Evolutionary conservation across 176 grass and related monocot genomes (phyloP).

Genomic region (Oryza glumipatula): DNA sequence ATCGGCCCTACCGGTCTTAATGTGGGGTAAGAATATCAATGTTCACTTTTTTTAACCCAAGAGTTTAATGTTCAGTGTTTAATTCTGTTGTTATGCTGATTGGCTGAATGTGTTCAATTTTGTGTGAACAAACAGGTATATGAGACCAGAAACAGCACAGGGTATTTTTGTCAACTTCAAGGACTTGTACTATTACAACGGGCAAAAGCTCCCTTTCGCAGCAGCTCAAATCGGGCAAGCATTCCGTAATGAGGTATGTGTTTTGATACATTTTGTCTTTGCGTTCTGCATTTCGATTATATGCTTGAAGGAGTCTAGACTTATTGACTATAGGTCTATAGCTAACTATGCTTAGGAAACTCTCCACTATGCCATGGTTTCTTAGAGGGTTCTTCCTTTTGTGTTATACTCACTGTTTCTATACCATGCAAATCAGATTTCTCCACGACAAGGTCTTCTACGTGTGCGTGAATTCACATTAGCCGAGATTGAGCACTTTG

Average conservation of each 20-base stretch:
- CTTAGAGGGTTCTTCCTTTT: not conserved
- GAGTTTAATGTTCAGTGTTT: not conserved
- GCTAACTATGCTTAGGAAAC: not conserved
- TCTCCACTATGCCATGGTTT: not conserved
- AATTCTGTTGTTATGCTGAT: constrained; percentile 11
- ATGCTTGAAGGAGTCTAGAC: not conserved
- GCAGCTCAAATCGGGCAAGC: constrained; percentile 82
- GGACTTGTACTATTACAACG: constrained; percentile 84
- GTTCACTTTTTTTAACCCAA: not conserved
- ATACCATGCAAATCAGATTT: constrained; percentile 55
- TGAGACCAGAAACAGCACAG: constrained; percentile 86
- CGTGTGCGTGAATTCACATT: constrained; percentile 84
- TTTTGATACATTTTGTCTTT: not conserved
- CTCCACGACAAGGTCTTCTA: constrained; percentile 86
- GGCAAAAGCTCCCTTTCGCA: constrained; percentile 82
- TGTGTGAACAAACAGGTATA: constrained; percentile 61
- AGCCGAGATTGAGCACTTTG: constrained; percentile 89
- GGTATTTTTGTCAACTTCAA: constrained; percentile 96
- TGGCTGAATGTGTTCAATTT: constrained; percentile 1
- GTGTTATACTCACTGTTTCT: constrained; percentile 24
- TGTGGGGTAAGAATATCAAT: constrained; percentile 61
- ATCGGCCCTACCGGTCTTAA: constrained; percentile 79
- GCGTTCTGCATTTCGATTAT: not conserved
- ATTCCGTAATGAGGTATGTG: constrained; percentile 74
- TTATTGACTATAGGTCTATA: not conserved